phyloP scores from a whole-genome alignment of 2,329 filamentous ascomycete species.

The Elsinoe ampelina region DNA sequence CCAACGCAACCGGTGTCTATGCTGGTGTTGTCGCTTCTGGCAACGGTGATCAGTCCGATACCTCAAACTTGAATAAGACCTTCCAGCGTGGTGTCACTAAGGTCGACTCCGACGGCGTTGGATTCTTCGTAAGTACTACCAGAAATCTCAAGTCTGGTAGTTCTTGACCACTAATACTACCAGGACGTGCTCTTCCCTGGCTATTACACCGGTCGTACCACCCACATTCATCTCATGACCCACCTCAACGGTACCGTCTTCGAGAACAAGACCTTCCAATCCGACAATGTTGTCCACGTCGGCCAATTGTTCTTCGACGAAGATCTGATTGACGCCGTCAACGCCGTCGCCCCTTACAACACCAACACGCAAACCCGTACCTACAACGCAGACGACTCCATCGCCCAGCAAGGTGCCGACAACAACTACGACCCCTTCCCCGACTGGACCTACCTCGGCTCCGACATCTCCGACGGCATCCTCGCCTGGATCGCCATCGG shows the following conservation, averaged over 20 bases:
- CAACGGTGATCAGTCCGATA: constrained; percentile 27
- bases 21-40: constrained; percentile 31
- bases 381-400: constrained; percentile 42
- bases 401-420: constrained; percentile 42
- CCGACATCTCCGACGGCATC: constrained; percentile 42
- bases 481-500: constrained; percentile 42
- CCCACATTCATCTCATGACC: constrained; percentile 33
- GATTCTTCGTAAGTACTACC: constrained; percentile 18
- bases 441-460: constrained; percentile 49
- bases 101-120: constrained; percentile 14
- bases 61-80: constrained; percentile 23
- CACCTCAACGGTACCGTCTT: constrained; percentile 33
- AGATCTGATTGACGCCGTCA: constrained; percentile 44
- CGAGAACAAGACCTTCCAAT: constrained; percentile 44
- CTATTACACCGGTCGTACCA: constrained; percentile 35
- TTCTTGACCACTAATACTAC: neutral
- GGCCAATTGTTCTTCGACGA: constrained; percentile 59
- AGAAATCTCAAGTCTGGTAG: neutral
- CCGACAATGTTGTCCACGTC: constrained; percentile 47
- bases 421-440: constrained; percentile 49
- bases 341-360: constrained; percentile 37
- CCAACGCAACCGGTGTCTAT: constrained; percentile 40
- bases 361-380: constrained; percentile 37
- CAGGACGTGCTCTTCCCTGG: constrained; percentile 35
- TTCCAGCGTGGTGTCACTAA: constrained; percentile 15